A percentile compares a stretch with the other conserved stretches of the same genome.
phyloP scores from a whole-genome alignment of 2,329 filamentous ascomycete species.

The Cercospora sp. region DNA sequence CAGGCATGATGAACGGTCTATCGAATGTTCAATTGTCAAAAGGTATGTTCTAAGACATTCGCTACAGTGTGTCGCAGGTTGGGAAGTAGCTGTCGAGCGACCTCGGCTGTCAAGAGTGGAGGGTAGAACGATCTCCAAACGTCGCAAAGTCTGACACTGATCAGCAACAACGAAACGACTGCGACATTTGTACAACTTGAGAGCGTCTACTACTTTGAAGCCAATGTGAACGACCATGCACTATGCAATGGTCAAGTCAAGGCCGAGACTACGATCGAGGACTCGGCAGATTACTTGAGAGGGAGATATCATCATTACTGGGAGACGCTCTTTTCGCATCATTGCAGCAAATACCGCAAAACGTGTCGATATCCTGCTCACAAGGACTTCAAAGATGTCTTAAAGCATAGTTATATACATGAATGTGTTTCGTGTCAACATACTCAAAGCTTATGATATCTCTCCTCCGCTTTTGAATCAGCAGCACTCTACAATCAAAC shows the following conservation, averaged over 20 bases:
- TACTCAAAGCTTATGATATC: background rate
- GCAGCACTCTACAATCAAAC: background rate
- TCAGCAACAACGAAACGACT: background rate
- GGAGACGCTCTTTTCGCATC: background rate
- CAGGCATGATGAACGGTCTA: conserved; percentile 20
- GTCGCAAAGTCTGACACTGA: conserved; percentile 4
- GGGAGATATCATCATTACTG: background rate
- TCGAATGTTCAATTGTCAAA: background rate
- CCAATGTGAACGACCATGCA: background rate
- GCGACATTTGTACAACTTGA: background rate
- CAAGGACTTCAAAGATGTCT: background rate
- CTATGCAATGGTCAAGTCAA: background rate
- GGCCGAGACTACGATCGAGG: background rate
- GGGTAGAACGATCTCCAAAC: background rate
- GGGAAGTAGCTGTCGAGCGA: conserved; percentile 33
- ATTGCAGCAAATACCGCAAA: background rate
- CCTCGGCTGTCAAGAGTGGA: conserved; percentile 9
- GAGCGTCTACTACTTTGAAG: background rate
- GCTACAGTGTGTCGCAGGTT: background rate
- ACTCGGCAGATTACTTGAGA: background rate
- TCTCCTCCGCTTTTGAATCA: background rate
- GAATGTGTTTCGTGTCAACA: background rate
- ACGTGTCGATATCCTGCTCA: background rate
- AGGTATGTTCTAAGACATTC: background rate
- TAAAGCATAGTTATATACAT: background rate